Percentiles rank a stretch among this genome's conserved stretches.
These are phyloP conservation scores for Neoboletus magnificus DNA, from an alignment of 768 basidiomycete species.

Conservation along the genomic window DNA sequence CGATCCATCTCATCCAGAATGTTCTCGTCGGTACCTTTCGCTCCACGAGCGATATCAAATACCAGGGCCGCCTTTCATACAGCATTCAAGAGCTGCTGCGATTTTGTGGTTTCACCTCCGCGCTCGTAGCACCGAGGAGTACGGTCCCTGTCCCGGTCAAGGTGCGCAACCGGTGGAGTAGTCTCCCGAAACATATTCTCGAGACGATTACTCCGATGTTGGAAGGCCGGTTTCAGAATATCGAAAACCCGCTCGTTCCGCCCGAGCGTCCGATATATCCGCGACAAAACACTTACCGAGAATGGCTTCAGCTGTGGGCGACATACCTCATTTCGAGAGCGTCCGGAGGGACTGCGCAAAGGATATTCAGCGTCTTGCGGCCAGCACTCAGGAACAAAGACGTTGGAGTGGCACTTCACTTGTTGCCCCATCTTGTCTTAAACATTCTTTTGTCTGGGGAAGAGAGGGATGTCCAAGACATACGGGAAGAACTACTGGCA, in stretches of 20 bases:
- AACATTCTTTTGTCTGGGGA: slow-evolving; percentile 78
- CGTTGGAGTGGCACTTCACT: slow-evolving; percentile 87
- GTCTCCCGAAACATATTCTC: slow-evolving; percentile 74
- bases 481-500: slow-evolving; percentile 71
- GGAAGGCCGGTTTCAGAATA: slow-evolving; percentile 59
- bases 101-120: slow-evolving; percentile 81
- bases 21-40: slow-evolving; percentile 88
- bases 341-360: slow-evolving; percentile 53
- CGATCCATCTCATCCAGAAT: slow-evolving; percentile 79
- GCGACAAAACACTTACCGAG: slow-evolving; percentile 75
- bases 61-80: slow-evolving; percentile 86
- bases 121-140: slow-evolving; percentile 57
- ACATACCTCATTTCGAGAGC: slow-evolving; percentile 70
- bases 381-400: slow-evolving; percentile 82
- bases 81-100: slow-evolving; percentile 87
- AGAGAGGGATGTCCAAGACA: slow-evolving; percentile 56
- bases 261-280: slow-evolving; percentile 76
- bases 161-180: slow-evolving; percentile 74
- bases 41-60: slow-evolving; percentile 89
- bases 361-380: slow-evolving; percentile 76
- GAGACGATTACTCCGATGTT: slow-evolving; percentile 87
- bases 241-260: slow-evolving; percentile 38
- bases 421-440: slow-evolving; percentile 89
- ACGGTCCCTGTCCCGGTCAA: slow-evolving; percentile 55
- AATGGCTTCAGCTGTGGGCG: slow-evolving; percentile 95